Percentiles rank a stretch among this genome's conserved stretches.
Conservation (phyloP, 495 filamentous ascomycete species). For the Neurospora tetraspora region DNA sequence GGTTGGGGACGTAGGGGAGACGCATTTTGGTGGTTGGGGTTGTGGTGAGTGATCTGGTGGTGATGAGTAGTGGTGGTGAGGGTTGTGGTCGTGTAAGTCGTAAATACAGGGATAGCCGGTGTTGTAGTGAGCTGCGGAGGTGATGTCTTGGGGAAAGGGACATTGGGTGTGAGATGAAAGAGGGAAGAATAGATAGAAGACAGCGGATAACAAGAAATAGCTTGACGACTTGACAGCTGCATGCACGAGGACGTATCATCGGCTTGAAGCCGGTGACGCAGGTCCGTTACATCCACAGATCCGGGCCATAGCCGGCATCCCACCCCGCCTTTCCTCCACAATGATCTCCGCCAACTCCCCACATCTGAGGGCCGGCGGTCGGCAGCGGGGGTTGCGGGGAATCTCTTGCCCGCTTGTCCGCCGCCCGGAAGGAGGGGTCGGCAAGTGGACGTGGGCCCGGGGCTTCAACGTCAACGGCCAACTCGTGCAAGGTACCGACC, state of each 20-base stretch:
- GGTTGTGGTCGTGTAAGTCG: neutral
- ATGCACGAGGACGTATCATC: neutral
- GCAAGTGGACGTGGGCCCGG: neutral
- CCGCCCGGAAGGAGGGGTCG: neutral
- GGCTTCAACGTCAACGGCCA: neutral
- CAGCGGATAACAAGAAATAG: neutral
- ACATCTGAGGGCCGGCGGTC: neutral
- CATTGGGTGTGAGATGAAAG: neutral
- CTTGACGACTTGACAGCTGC: neutral
- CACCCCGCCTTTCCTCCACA: neutral
- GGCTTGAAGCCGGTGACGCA: neutral
- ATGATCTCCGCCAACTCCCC: neutral
- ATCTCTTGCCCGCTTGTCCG: neutral
- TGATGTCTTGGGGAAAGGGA: neutral
- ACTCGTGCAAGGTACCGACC: no score
- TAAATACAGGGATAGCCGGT: neutral
- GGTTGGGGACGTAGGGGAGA: constrained; percentile 56
- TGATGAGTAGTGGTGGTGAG: neutral
- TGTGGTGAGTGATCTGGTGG: neutral
- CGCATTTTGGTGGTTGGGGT: constrained; percentile 46
- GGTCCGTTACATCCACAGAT: neutral
- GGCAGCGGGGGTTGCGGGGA: neutral
- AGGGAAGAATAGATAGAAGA: neutral
- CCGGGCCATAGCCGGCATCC: neutral
- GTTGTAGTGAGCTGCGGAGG: neutral